Conservation (phyloP, 2,329 filamentous ascomycete genomes). For the Leptographium flavum region DNA sequence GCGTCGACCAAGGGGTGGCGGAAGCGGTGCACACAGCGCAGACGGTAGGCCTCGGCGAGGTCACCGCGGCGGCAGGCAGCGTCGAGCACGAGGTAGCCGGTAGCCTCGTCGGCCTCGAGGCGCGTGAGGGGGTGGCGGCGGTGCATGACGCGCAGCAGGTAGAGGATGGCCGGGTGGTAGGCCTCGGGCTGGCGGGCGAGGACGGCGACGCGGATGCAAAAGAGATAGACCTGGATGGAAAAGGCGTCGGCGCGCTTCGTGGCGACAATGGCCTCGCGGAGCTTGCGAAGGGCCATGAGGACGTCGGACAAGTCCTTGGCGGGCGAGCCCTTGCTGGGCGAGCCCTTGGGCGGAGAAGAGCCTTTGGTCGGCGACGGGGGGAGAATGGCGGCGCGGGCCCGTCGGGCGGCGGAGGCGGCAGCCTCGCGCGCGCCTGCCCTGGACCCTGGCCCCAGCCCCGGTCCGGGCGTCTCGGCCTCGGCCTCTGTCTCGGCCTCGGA, state of each 20-base stretch:
- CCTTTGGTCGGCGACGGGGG: neutral
- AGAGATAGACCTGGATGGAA: conserved; percentile 78
- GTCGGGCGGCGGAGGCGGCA: neutral
- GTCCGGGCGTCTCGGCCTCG: too few relatives aligned
- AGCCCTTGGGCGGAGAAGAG: neutral
- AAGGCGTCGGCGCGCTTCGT: conserved; percentile 65
- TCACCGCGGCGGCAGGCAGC: conserved; percentile 72
- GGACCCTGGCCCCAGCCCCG: too few relatives aligned
- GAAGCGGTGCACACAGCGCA: conserved; percentile 47
- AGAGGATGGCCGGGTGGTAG: conserved; percentile 74
- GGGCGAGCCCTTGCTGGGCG: neutral
- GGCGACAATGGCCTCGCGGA: conserved; percentile 79
- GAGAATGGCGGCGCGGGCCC: neutral
- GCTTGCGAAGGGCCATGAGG: conserved; percentile 73
- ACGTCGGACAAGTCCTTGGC: conserved; percentile 56
- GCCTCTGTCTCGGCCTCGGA: too few relatives aligned
- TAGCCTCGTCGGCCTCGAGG: conserved; percentile 65
- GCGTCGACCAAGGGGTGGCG: conserved; percentile 54
- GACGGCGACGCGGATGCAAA: conserved; percentile 74
- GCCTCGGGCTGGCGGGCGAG: conserved; percentile 72
- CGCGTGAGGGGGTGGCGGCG: conserved; percentile 50
- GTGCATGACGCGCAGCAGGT: conserved; percentile 63
- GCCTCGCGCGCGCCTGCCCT: neutral
- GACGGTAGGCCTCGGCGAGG: conserved; percentile 55
- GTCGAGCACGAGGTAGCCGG: conserved; percentile 72